Conservation (phyloP, 768 basidiomycete species). For the Austroboletus eburneus region DNA sequence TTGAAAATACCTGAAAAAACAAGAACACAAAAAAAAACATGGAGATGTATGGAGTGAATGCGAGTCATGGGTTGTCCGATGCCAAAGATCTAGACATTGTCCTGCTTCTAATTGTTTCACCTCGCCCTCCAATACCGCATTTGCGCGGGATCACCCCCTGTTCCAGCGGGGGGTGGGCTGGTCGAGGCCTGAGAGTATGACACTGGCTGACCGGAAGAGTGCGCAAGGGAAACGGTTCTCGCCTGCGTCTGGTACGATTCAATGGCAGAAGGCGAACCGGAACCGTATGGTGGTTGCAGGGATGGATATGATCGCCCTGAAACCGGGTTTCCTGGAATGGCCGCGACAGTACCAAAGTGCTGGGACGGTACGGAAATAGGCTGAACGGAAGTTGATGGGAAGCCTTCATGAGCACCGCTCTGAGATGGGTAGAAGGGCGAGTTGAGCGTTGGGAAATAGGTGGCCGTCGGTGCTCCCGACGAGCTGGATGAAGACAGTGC, state of each 20-base stretch:
- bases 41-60: conserved; percentile 1
- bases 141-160: conserved; percentile 25
- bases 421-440: conserved; percentile 53
- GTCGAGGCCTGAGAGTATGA: conserved; percentile 25
- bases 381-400: conserved; percentile 31
- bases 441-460: conserved; percentile 50
- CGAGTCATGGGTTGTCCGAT: conserved; percentile 6
- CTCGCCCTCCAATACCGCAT: conserved; percentile 25
- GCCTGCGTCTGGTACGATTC: conserved; percentile 25
- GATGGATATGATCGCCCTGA: conserved; percentile 26
- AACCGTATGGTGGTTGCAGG: conserved; percentile 25
- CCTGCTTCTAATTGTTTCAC: conserved; percentile 7
- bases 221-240: conserved; percentile 13
- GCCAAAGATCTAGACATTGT: conserved; percentile 14
- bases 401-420: conserved; percentile 30
- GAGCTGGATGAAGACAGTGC: conserved; percentile 20
- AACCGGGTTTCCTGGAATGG: conserved; percentile 19
- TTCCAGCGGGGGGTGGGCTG: conserved; percentile 25
- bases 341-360: conserved; percentile 26
- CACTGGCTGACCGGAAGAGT: conserved; percentile 22
- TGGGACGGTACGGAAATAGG: conserved; percentile 27
- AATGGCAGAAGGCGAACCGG: conserved; percentile 13
- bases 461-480: conserved; percentile 19
- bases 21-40: background rate
- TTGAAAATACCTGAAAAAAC: background rate